Evolutionary conservation across 2,329 filamentous ascomycete species (phyloP), one percentile per base, ranked within the genome.

Genomic region (Paradendryphiella salina): DNA sequence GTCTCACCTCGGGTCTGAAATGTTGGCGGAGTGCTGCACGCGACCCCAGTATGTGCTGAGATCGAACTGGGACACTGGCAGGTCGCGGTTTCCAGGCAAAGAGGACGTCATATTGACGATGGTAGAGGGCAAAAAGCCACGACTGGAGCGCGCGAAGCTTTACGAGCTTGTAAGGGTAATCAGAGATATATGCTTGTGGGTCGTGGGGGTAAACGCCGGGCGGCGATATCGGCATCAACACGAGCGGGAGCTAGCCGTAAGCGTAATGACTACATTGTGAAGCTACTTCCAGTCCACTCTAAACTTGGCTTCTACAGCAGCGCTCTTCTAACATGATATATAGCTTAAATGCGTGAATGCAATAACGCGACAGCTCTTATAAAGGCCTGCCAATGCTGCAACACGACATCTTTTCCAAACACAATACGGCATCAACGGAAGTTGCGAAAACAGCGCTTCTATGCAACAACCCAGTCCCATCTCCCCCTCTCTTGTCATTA

Each of bases 11-110:
- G 94, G 94, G 80, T 99, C 94, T 71, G 92, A 88, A 66, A 99
- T 85, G 66, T 92, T 86, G 54, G 89, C 87, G 14, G 91, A 86
- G 78, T 99, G 93, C 76, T 83, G 85, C 69, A 97, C 94, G 52
- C 94, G 86, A 60, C 94, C 94, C 89, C 89, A 94, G 78, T 99
- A 99, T 38, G 92, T 96, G 71, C 76, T 84, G 67, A 99, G 81
- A 72, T 99, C 90, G 82, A 95, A 93, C 75, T 91, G 90, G 46
- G 94, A 99, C 49, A 86, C 85, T 55, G 94, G 94, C 59, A 96
- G 82, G 74, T 96, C 90, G 73, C 93, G 88, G 61, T 75, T 82
- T 48, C 84, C 84, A 20, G 84, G 83, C 21, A 85, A 72, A 20
- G 84, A 85, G 38, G 82, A 77, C 34, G 84, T 85, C 84, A 86